Evolutionary conservation across 169 alveolate genomes (phyloP), one percentile per base, ranked within the genome.

Genomic region (Ichthyophthirius multifiliis): DNA sequence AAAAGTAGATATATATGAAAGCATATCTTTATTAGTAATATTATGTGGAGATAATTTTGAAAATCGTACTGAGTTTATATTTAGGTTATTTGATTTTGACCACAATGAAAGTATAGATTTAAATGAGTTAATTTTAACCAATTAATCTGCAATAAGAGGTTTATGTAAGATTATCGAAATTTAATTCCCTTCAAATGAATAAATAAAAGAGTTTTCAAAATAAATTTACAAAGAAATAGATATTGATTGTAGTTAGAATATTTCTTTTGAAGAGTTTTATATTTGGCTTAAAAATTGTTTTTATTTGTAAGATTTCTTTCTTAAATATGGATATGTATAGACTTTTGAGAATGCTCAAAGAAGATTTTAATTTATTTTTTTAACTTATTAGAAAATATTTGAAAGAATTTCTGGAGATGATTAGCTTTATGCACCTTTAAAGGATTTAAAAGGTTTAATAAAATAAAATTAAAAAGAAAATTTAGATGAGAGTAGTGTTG

Each of bases 291-390:
- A 47, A 27, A 27, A 37, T 41, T 47, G 74, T 47, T 81, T 81
- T 81, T 65, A 81, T n/a, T 41, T 81, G 6, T 35, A 67, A 41
- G 86, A 81, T 71, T 81, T 71, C 37, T 46, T 81, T 76, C 32
- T 67, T 5, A 71, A 41, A 37, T 71, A 81, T 71, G 86, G 82
- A 0, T 37, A 71, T 34, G 73, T 81, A 0, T 20, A 81, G 55
- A 81, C 86, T 2, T 81, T 35, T 62, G 86, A 81, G 43, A 67
- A 81, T 71, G 86, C 82, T n/a, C 76, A 71, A 32, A 74, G 86
- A 48, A 74, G 80, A 37, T 41, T 76, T 34, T 48, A 35, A 37
- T 81, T 71, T 5, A 41, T 48, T 46, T 20, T 32, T 23, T 71
- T 46, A 13, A 43, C 62, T 62, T 81, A 37, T 48, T 13, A 81